Conservation (phyloP, 1,284 basidiomycete species). For the Stereum hirsutum region DNA sequence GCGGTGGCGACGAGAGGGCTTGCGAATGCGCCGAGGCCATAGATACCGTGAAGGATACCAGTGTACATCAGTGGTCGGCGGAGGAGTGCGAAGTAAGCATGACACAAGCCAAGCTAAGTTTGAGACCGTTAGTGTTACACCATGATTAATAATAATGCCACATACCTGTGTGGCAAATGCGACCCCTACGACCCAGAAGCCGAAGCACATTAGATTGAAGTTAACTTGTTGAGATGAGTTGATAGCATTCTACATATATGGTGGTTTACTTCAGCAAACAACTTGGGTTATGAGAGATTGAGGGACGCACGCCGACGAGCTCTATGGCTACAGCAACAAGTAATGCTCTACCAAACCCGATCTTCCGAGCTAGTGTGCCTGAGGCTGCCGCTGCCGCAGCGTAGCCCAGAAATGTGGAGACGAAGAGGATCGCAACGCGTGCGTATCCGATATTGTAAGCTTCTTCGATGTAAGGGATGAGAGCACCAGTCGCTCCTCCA, state of each 20-base stretch:
- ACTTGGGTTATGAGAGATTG: background rate
- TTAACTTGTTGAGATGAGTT: slow-evolving; percentile 22
- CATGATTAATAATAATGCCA: background rate
- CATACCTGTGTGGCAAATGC: slow-evolving; percentile 17
- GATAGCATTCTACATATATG: slow-evolving; percentile 18
- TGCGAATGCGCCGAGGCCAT: slow-evolving; percentile 22
- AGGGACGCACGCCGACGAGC: slow-evolving; percentile 18
- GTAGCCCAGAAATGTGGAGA: background rate
- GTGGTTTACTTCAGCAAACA: background rate
- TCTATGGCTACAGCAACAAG: slow-evolving; percentile 17
- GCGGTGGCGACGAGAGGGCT: slow-evolving; percentile 22
- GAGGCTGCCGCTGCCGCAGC: background rate
- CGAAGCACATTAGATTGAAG: slow-evolving; percentile 23
- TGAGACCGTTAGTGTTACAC: background rate
- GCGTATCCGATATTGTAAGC: background rate
- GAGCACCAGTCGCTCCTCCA: background rate
- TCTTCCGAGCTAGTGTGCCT: background rate
- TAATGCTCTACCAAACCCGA: slow-evolving; percentile 17
- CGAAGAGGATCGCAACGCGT: background rate
- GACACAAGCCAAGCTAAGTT: slow-evolving; percentile 22
- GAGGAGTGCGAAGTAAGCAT: slow-evolving; percentile 23
- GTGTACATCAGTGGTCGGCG: slow-evolving; percentile 21
- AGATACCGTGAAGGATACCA: slow-evolving; percentile 21
- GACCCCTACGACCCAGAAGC: slow-evolving; percentile 20
- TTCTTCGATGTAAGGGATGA: background rate